phyloP scores from a whole-genome alignment of 305 asterid species.

The Ilex paraguariensis region DNA sequence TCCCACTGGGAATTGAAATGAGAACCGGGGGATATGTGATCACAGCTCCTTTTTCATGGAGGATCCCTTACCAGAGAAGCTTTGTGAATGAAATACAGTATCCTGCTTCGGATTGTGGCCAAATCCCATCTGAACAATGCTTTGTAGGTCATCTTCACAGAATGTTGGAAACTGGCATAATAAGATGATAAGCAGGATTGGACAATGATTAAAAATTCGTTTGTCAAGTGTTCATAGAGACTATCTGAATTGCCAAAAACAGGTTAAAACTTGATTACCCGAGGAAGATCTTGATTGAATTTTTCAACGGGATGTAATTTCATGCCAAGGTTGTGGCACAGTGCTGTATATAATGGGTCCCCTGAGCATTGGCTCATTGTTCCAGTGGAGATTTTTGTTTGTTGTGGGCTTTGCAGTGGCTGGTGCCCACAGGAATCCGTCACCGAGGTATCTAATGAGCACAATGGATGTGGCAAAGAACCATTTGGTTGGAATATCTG shows the following conservation, averaged over 20 bases:
- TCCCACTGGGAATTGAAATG: constrained; percentile 17
- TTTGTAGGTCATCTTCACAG: constrained; percentile 59
- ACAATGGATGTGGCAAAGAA: constrained; percentile 39
- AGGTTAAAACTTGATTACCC: constrained; percentile 30
- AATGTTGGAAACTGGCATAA: constrained; percentile 40
- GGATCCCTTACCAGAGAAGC: constrained; percentile 42
- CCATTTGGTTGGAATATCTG: constrained; percentile 54
- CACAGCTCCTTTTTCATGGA: constrained; percentile 64
- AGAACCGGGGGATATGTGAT: constrained; percentile 12
- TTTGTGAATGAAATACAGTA: constrained; percentile 9
- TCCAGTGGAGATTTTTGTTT: constrained; percentile 23
- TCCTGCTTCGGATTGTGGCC: constrained; percentile 32
- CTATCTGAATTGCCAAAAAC: not conserved
- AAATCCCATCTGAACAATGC: constrained; percentile 71
- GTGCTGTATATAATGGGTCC: constrained; percentile 27
- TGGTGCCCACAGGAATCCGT: constrained; percentile 42
- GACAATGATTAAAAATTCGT: not conserved
- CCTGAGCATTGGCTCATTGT: constrained; percentile 26
- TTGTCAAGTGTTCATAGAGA: not conserved
- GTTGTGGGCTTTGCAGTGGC: constrained; percentile 23
- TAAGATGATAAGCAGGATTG: not conserved
- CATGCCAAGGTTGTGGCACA: constrained; percentile 34
- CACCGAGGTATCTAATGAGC: constrained; percentile 47
- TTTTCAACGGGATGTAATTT: constrained; percentile 52
- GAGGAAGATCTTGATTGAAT: constrained; percentile 41